These are phyloP conservation scores for Claviceps maximensis DNA, from an alignment of 2,329 filamentous ascomycete genomes.

Conservation along the genomic window DNA sequence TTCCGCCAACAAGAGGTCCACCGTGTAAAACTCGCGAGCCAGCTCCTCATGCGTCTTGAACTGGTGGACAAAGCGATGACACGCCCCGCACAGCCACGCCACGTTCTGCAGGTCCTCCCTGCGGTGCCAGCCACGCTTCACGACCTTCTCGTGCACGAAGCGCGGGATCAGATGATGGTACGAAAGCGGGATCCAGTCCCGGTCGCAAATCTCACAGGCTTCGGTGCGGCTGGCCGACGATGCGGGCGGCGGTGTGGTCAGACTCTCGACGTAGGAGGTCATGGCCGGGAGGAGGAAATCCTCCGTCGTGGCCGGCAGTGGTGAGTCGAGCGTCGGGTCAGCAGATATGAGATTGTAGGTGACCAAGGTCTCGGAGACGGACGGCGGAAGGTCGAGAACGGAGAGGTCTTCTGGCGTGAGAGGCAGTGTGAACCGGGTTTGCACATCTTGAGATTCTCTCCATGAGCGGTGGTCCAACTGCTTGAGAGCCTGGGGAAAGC, in stretches of 20 bases:
- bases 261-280: slow-evolving; percentile 44
- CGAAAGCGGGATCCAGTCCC: slow-evolving; percentile 61
- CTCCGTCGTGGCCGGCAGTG: slow-evolving; percentile 25
- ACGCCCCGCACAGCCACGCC: slow-evolving; percentile 75
- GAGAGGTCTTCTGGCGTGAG: slow-evolving; percentile 40
- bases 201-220: slow-evolving; percentile 63
- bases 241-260: slow-evolving; percentile 49
- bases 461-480: slow-evolving; percentile 46
- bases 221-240: slow-evolving; percentile 41
- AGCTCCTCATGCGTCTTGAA: slow-evolving; percentile 66
- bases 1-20: slow-evolving; percentile 55
- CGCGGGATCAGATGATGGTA: slow-evolving; percentile 84
- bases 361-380: slow-evolving; percentile 51
- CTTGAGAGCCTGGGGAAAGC: slow-evolving; percentile 48
- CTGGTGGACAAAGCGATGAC: slow-evolving; percentile 70
- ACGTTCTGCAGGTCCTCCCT: slow-evolving; percentile 65
- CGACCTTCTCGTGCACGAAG: slow-evolving; percentile 59
- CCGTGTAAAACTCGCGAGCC: slow-evolving; percentile 57
- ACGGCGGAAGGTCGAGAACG: slow-evolving; percentile 36
- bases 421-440: slow-evolving; percentile 42
- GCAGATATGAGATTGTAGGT: slow-evolving; percentile 51
- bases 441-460: slow-evolving; percentile 27
- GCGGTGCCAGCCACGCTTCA: slow-evolving; percentile 68
- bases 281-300: slow-evolving; percentile 52
- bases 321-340: slow-evolving; percentile 18